phyloP scores from a whole-genome alignment of 495 filamentous ascomycete species.

The Hyaloscypha bicolor region DNA sequence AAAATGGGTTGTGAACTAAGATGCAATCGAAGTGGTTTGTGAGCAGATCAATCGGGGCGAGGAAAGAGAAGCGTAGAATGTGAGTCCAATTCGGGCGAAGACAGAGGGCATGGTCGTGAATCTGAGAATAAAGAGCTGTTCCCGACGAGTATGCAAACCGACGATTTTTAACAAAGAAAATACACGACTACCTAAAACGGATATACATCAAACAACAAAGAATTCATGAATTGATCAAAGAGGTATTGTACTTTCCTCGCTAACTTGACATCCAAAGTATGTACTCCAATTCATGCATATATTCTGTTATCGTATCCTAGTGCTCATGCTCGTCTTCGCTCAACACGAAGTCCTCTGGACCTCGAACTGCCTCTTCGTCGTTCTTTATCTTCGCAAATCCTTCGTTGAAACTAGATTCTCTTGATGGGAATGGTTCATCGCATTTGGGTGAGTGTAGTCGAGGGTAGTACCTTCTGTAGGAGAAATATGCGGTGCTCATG shows the following conservation, averaged over 20 bases:
- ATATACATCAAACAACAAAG: not conserved
- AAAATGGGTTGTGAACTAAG: too few species aligned
- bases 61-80: not conserved
- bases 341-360: slow-evolving; percentile 24
- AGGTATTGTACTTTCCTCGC: not conserved
- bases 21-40: too few species aligned
- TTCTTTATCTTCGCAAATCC: slow-evolving; percentile 34
- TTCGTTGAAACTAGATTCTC: slow-evolving; percentile 28
- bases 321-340: slow-evolving; percentile 26
- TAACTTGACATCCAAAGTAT: not conserved
- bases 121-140: not conserved
- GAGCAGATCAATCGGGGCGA: not conserved
- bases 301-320: not conserved
- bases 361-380: slow-evolving; percentile 31
- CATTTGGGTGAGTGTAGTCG: slow-evolving; percentile 48
- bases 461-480: slow-evolving; percentile 71
- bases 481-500: slow-evolving; percentile 73
- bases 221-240: not conserved
- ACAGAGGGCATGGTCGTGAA: not conserved
- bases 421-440: slow-evolving; percentile 49
- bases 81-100: not conserved
- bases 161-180: not conserved
- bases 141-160: not conserved
- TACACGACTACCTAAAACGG: not conserved
- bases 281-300: not conserved